Evolutionary conservation across 2,329 filamentous ascomycete genomes (phyloP).

Genomic region (Paradendryphiella salina): DNA sequence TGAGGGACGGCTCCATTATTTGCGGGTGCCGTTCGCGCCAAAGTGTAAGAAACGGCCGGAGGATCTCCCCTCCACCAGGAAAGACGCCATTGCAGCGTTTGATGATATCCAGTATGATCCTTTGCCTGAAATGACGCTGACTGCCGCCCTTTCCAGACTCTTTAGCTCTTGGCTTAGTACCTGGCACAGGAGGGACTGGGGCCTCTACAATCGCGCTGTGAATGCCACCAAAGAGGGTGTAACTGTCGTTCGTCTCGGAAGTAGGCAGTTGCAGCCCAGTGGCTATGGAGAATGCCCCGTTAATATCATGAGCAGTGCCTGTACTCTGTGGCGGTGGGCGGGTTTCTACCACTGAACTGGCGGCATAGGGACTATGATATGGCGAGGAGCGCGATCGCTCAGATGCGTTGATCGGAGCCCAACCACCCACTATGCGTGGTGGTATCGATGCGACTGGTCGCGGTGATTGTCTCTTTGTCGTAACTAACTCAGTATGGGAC

Average conservation of each 20-base stretch:
- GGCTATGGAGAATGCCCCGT: not conserved
- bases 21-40: slow-evolving; percentile 54
- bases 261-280: not conserved
- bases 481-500: not conserved
- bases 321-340: not conserved
- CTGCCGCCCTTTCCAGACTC: slow-evolving; percentile 18
- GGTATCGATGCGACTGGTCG: not conserved
- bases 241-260: not conserved
- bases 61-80: slow-evolving; percentile 59
- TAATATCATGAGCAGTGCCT: not conserved
- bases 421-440: slow-evolving; percentile 9
- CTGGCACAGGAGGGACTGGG: slow-evolving; percentile 5
- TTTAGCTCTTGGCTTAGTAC: slow-evolving; percentile 11
- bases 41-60: slow-evolving; percentile 56
- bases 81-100: slow-evolving; percentile 59
- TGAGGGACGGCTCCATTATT: slow-evolving; percentile 53
- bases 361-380: slow-evolving; percentile 28
- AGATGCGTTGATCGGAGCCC: slow-evolving; percentile 27
- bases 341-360: slow-evolving; percentile 1
- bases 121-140: slow-evolving; percentile 30
- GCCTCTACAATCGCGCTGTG: slow-evolving; percentile 9
- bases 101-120: slow-evolving; percentile 60
- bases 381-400: not conserved
- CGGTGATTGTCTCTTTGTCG: not conserved
- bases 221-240: not conserved